Conservation (phyloP, 2,329 filamentous ascomycete species). For the Sordariomycetes sp. region DNA sequence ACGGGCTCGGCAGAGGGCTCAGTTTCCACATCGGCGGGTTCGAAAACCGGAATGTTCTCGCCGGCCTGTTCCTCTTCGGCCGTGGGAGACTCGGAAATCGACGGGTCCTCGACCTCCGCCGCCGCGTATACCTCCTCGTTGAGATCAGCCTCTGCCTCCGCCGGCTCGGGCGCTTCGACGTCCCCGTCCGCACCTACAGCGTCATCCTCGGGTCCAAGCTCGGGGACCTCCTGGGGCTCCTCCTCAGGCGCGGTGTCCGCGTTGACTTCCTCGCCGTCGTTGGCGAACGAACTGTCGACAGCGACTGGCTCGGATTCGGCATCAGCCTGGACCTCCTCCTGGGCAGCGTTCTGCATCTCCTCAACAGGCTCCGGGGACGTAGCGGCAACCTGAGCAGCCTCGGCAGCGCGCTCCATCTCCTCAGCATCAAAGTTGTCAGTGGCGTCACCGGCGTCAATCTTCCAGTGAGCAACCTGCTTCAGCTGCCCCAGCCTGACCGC, state of each 20-base stretch:
- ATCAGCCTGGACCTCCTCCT: conserved; percentile 5
- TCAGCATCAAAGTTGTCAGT: conserved; percentile 69
- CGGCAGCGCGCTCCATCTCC: conserved; percentile 42
- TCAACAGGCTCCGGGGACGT: conserved; percentile 1
- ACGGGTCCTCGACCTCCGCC: neutral
- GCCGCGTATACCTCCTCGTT: neutral
- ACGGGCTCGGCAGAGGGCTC: neutral
- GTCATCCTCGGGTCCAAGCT: conserved; percentile 9
- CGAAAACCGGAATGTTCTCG: neutral
- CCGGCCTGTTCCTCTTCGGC: neutral
- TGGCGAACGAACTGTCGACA: neutral
- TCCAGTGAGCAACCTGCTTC: conserved; percentile 76
- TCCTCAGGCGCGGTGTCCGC: conserved; percentile 1
- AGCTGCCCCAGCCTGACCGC: conserved; percentile 69
- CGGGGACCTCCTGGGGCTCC: conserved; percentile 8
- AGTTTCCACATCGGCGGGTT: neutral
- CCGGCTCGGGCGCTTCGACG: conserved; percentile 9
- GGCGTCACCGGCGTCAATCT: conserved; percentile 60
- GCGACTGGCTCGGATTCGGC: conserved; percentile 8
- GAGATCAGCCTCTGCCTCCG: neutral
- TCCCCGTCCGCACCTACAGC: conserved; percentile 10
- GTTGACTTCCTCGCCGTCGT: neutral
- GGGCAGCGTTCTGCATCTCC: neutral
- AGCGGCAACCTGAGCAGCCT: conserved; percentile 22
- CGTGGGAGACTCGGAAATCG: neutral